Evolutionary conservation across 1,139 yeast species (phyloP), one percentile per base, ranked within the genome.

Genomic region (Candida freyschussii): DNA sequence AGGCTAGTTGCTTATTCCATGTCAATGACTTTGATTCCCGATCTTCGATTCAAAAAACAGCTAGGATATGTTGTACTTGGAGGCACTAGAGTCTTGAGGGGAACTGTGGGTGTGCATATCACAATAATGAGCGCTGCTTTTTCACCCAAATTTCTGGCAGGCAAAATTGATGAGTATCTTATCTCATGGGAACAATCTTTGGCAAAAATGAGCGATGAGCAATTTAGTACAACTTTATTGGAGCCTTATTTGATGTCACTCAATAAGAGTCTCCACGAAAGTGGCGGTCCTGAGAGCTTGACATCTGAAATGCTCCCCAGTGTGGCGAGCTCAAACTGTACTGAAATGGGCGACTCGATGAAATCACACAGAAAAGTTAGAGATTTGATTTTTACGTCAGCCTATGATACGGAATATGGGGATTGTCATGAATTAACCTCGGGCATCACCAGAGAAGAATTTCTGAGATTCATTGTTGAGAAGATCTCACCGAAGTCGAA

Each of bases 11-110:
- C 73, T 1, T 72, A 62, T 44, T 37, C 70, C 14, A 48, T 78
- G 43, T 56, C 67, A 0, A 45, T 60, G 7, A 54, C 62, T 6
- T 58, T 72, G n/a, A 53, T 58, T 1, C 54, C 64, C 4, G 73
- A 69, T 35, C 55, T 79, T 14, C 57, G 86, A 43, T 63, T 62
- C 14, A 67, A 65, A 37, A 66, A 63, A 34, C 80, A 75, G 45
- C 56, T 80, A 30, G 86, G 84, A 1, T 78, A 78, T 49, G 60
- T 67, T 7, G 72, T 77, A 0, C 43, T 67, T 6, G 69, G 75
- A 26, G 85, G 85, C 0, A 37, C 66, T n/a, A 57, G 80, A 41
- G 48, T 69, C 1, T 55, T 73, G 23, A 57, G 77, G 34, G 60
- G 65, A 13, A 67, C 75, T 0, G 50, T 71, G n/a, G 89, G 89